Conservation (phyloP, 495 filamentous ascomycete genomes). For the Mytilinidion resinicola region DNA sequence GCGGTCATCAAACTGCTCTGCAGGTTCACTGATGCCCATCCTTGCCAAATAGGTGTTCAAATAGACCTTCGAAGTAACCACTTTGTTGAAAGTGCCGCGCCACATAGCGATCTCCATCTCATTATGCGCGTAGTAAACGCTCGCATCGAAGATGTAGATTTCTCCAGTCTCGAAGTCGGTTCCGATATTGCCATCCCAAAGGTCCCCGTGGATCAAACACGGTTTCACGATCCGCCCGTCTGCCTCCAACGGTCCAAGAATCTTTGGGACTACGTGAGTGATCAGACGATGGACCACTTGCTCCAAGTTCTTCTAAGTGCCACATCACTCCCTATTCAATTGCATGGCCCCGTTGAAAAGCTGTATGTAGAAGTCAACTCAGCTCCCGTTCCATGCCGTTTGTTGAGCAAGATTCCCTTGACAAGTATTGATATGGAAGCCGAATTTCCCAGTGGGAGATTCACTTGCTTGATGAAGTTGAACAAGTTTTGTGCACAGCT, state of each 20-base stretch:
- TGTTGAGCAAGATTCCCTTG: too few relatives aligned
- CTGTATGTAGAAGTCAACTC: too few relatives aligned
- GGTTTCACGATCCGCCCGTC: not conserved
- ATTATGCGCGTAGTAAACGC: conserved; percentile 46
- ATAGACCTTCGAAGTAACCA: not conserved
- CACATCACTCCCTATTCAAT: too few relatives aligned
- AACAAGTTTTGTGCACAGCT: not conserved
- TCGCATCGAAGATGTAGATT: conserved; percentile 43
- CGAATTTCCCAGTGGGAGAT: not conserved
- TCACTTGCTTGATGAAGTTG: conserved; percentile 1
- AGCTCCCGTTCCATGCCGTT: too few relatives aligned
- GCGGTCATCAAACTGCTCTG: too few relatives aligned
- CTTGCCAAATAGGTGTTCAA: not conserved
- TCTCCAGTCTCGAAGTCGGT: conserved; percentile 8
- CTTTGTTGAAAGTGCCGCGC: conserved; percentile 16
- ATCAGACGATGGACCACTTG: too few relatives aligned
- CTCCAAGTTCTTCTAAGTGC: too few relatives aligned
- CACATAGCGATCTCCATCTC: conserved; percentile 43
- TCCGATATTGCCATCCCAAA: conserved; percentile 5
- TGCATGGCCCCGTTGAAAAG: too few relatives aligned
- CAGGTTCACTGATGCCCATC: conserved; percentile 4
- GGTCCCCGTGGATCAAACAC: conserved; percentile 4
- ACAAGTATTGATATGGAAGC: conserved; percentile 6
- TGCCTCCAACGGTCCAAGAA: conserved; percentile 1
- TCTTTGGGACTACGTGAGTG: conserved; percentile 1